These are phyloP conservation scores for Peronospora farinosa DNA, from an alignment of 352 stramenopile species.

Conservation along the genomic window DNA sequence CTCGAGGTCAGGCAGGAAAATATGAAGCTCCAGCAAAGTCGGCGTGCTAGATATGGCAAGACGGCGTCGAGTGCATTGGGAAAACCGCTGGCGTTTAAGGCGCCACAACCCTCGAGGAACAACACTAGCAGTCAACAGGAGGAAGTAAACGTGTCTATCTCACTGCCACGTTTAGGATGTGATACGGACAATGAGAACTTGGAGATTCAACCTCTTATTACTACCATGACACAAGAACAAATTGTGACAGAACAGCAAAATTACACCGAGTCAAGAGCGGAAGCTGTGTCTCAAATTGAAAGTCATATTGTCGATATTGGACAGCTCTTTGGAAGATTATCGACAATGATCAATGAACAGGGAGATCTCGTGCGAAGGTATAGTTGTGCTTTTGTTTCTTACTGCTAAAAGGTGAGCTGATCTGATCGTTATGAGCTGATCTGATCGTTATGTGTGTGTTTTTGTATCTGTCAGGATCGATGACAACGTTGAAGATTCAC, in stretches of 20 bases:
- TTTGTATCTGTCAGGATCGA: slow-evolving; percentile 50
- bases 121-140: slow-evolving; percentile 28
- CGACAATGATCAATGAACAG: slow-evolving; percentile 76
- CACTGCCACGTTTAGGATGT: slow-evolving; percentile 48
- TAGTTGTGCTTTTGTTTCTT: slow-evolving; percentile 20
- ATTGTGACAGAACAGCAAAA: slow-evolving; percentile 72
- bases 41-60: slow-evolving; percentile 69
- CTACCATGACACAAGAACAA: slow-evolving; percentile 66
- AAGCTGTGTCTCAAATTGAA: slow-evolving; percentile 80
- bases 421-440: neutral
- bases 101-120: slow-evolving; percentile 27
- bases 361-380: slow-evolving; percentile 76
- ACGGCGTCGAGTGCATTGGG: slow-evolving; percentile 59
- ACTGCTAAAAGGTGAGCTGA: neutral
- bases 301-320: slow-evolving; percentile 84
- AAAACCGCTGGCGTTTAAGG: slow-evolving; percentile 70
- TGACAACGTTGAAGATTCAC: slow-evolving; percentile 76
- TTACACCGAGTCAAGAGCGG: slow-evolving; percentile 64
- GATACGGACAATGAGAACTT: slow-evolving; percentile 27
- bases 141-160: slow-evolving; percentile 41
- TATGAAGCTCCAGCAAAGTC: slow-evolving; percentile 82
- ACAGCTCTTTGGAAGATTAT: slow-evolving; percentile 74
- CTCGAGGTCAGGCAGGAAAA: slow-evolving; percentile 82
- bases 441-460: slow-evolving; percentile 13
- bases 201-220: slow-evolving; percentile 68